Percentiles rank a stretch among this genome's conserved stretches.
Evolutionary conservation across 768 basidiomycete species (phyloP).

Genomic region (Suillus ampliporus): DNA sequence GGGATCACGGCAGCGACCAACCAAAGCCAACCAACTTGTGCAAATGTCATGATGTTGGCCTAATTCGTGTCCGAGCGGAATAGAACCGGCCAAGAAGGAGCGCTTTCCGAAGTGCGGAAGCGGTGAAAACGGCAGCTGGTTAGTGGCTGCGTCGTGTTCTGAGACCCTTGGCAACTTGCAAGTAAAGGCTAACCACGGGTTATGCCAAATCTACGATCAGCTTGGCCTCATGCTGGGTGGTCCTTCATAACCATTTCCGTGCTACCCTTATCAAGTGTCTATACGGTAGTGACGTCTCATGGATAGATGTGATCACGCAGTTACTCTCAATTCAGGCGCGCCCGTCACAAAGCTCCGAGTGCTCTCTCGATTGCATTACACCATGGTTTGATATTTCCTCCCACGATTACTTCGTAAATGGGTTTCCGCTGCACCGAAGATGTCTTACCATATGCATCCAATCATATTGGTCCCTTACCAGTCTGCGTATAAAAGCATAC

Average conservation of each 20-base stretch:
- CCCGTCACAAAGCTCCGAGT: constrained; percentile 24
- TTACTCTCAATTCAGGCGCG: constrained; percentile 37
- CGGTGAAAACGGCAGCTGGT: constrained; percentile 4
- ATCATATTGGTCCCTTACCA: constrained; percentile 7
- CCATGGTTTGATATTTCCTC: constrained; percentile 22
- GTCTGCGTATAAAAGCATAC: constrained; percentile 36
- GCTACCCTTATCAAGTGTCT: constrained; percentile 29
- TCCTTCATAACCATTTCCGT: constrained; percentile 31
- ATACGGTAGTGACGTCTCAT: constrained; percentile 32
- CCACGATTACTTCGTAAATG: constrained; percentile 41
- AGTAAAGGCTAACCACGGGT: constrained; percentile 28
- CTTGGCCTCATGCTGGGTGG: constrained; percentile 37
- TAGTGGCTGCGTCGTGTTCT: constrained; percentile 21
- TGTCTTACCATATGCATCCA: constrained; percentile 35
- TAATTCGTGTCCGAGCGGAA: constrained; percentile 16
- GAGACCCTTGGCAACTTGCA: constrained; percentile 23
- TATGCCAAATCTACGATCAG: constrained; percentile 19
- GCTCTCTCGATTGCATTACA: constrained; percentile 15
- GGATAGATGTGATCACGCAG: constrained; percentile 23
- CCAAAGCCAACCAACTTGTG: background rate
- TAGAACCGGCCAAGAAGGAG: constrained; percentile 13
- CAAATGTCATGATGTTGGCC: constrained; percentile 9
- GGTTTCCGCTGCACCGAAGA: constrained; percentile 37
- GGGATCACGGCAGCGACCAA: background rate
- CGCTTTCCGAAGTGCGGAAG: constrained; percentile 7